phyloP scores from a whole-genome alignment of 2,329 filamentous ascomycete genomes.

The Colletotrichum noveboracense region DNA sequence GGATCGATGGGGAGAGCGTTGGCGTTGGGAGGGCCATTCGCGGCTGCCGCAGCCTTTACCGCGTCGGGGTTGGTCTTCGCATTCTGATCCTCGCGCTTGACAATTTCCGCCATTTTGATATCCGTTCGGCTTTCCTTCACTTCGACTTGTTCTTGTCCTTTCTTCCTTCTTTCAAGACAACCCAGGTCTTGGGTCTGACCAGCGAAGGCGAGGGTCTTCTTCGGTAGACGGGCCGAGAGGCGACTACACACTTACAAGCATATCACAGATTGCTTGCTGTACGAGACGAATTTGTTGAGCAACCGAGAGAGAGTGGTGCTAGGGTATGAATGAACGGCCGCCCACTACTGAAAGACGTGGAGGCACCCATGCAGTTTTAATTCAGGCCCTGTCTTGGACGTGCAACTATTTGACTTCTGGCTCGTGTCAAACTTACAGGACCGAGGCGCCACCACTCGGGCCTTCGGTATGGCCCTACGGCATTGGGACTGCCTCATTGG shows the following conservation, averaged over 20 bases:
- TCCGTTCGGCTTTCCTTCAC: neutral
- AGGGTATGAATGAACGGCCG: neutral
- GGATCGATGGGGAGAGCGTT: constrained; percentile 8
- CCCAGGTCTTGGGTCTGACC: neutral
- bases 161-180: neutral
- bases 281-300: neutral
- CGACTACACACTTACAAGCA: neutral
- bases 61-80: neutral
- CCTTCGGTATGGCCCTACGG: neutral
- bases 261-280: neutral
- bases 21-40: neutral
- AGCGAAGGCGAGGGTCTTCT: neutral
- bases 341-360: rapidly evolving
- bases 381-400: neutral
- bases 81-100: neutral
- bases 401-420: constrained; percentile 5
- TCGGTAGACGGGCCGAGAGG: neutral
- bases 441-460: constrained; percentile 7
- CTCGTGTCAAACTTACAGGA: constrained; percentile 10
- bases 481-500: neutral
- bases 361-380: constrained; percentile 20
- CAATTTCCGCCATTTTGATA: neutral
- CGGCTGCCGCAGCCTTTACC: neutral
- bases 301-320: neutral
- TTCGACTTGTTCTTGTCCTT: neutral